Percentiles rank a stretch among this genome's conserved stretches.
Conservation (phyloP, 1,139 yeast species). For the Candida glucosophila region DNA sequence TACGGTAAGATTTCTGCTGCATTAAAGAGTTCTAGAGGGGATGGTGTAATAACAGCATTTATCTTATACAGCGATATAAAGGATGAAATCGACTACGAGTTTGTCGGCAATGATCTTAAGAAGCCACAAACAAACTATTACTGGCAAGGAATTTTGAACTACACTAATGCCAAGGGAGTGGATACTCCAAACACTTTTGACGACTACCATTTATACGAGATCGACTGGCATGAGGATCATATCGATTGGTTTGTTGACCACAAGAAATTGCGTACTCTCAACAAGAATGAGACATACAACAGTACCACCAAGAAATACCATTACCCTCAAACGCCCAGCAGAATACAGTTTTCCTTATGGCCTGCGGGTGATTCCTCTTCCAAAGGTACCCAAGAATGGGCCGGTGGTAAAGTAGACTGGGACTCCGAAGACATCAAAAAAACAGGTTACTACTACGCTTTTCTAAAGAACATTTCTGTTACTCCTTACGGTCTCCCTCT, state of each 20-base stretch:
- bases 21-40: conserved; percentile 63
- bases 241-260: conserved; percentile 75
- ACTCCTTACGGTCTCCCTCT: conserved; percentile 64
- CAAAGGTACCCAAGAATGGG: conserved; percentile 87
- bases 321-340: conserved; percentile 89
- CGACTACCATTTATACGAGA: conserved; percentile 65
- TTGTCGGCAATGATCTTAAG: conserved; percentile 64
- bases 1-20: conserved; percentile 72
- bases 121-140: conserved; percentile 72
- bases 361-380: conserved; percentile 72
- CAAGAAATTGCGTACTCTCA: conserved; percentile 54
- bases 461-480: conserved; percentile 50
- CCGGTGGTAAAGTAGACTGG: conserved; percentile 89
- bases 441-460: conserved; percentile 72
- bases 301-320: conserved; percentile 46
- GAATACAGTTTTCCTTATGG: conserved; percentile 84
- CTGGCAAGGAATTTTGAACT: conserved; percentile 64
- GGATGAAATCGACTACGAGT: conserved; percentile 88
- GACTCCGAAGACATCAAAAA: conserved; percentile 59
- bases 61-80: conserved; percentile 77
- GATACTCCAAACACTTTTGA: conserved; percentile 47
- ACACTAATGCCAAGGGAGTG: conserved; percentile 46
- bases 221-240: conserved; percentile 77
- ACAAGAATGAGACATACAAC: conserved; percentile 61
- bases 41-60: conserved; percentile 82